Conservation (phyloP, 352 stramenopile genomes). For the Phytopythium kandeliae region DNA sequence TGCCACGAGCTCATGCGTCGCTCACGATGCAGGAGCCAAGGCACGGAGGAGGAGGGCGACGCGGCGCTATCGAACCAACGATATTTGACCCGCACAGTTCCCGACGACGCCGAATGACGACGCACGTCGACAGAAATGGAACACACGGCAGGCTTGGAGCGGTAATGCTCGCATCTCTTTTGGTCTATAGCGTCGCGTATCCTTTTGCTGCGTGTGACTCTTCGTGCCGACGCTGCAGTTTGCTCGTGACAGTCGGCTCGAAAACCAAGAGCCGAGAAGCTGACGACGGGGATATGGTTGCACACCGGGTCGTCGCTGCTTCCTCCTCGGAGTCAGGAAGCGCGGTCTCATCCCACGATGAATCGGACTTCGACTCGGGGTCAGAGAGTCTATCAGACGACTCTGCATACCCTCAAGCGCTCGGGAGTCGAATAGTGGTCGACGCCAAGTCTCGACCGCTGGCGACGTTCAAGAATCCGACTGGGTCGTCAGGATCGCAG, state of each 20-base stretch:
- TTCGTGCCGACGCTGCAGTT: background rate
- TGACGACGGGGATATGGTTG: background rate
- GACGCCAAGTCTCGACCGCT: background rate
- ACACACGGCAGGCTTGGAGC: background rate
- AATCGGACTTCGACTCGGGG: background rate
- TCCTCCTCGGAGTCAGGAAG: slow-evolving; percentile 4
- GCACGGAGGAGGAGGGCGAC: background rate
- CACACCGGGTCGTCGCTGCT: too few species aligned
- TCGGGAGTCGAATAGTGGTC: background rate
- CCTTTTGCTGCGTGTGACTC: slow-evolving; percentile 2
- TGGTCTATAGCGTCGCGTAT: too few species aligned
- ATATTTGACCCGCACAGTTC: background rate
- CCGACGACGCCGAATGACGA: background rate
- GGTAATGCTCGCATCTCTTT: too few species aligned
- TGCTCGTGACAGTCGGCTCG: background rate
- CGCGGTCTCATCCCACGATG: background rate
- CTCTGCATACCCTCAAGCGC: background rate
- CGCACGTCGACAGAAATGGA: background rate
- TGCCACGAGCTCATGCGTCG: background rate
- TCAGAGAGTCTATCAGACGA: background rate
- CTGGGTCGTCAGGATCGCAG: slow-evolving; percentile 19
- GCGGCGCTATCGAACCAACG: background rate
- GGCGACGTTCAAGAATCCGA: slow-evolving; percentile 2
- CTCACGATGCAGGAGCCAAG: background rate
- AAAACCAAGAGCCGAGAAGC: background rate